Percentiles rank a stretch among this genome's conserved stretches.
Conservation (phyloP, 1,284 basidiomycete genomes). For the Tilletia indica region DNA sequence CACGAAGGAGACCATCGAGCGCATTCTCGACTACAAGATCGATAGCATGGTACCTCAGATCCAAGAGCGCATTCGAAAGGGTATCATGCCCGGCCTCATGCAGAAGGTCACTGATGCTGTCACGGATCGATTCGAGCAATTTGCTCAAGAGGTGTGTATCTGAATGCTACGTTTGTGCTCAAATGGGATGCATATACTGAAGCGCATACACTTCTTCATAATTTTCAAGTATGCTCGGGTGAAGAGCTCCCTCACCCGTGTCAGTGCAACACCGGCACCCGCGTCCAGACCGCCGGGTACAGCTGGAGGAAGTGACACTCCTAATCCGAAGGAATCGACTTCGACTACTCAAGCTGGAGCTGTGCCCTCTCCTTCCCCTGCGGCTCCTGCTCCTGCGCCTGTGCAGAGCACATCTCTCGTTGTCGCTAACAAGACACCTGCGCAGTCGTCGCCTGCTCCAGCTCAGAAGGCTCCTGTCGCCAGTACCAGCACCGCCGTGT, state of each 20-base stretch:
- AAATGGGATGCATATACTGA: no score
- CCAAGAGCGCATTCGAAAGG: not conserved
- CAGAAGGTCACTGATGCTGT: not conserved
- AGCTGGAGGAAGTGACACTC: not conserved
- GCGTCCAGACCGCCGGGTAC: not conserved
- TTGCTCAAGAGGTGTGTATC: constrained; percentile 4
- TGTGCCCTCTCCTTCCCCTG: not conserved
- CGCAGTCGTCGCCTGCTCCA: no score
- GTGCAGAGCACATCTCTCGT: no score
- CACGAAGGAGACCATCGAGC: constrained; percentile 10
- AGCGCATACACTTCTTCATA: no score
- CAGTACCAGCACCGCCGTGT: no score
- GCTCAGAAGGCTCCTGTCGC: no score
- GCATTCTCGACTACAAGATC: constrained; percentile 14
- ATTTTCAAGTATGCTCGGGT: not conserved
- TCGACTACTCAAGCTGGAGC: not conserved
- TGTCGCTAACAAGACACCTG: no score
- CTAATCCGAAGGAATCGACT: not conserved
- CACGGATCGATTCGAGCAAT: constrained; percentile 9
- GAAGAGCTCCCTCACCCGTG: constrained; percentile 9
- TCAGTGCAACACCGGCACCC: constrained; percentile 1
- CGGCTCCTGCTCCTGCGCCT: not conserved
- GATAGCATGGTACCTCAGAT: not conserved
- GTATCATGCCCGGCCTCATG: constrained; percentile 5
- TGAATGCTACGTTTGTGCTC: not conserved